Evolutionary conservation across 495 filamentous ascomycete genomes (phyloP).

Genomic region (Aspergillus saccharolyticus): DNA sequence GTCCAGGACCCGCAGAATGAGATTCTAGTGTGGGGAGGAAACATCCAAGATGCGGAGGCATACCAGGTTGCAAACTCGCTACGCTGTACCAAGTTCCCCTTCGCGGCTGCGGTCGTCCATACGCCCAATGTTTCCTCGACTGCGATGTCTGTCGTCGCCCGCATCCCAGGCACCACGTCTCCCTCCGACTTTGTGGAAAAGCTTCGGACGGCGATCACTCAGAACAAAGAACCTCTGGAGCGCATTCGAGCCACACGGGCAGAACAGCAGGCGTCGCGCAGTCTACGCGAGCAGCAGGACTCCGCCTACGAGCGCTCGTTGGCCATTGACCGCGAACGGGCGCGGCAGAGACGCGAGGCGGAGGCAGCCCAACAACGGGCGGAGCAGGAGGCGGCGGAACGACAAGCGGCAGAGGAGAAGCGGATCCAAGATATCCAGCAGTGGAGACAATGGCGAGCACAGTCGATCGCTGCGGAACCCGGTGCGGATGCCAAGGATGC

Average conservation of each 20-base stretch:
- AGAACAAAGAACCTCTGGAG: slow-evolving; percentile 64
- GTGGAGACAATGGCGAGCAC: slow-evolving; percentile 79
- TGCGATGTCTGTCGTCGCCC: slow-evolving; percentile 79
- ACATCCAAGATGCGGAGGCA: slow-evolving; percentile 84
- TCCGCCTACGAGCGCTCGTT: slow-evolving; percentile 88
- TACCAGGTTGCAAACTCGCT: slow-evolving; percentile 84
- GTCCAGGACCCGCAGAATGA: slow-evolving; percentile 67
- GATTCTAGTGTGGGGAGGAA: slow-evolving; percentile 86
- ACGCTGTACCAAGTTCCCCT: slow-evolving; percentile 84
- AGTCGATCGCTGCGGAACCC: slow-evolving; percentile 64
- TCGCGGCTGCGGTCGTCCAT: slow-evolving; percentile 75
- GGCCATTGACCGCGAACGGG: slow-evolving; percentile 79
- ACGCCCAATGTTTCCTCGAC: slow-evolving; percentile 75
- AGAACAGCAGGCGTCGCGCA: slow-evolving; percentile 72
- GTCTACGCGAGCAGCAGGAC: slow-evolving; percentile 77
- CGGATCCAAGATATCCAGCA: slow-evolving; percentile 53
- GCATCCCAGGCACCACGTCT: slow-evolving; percentile 64
- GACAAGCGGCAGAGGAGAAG: slow-evolving; percentile 57
- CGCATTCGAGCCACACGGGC: slow-evolving; percentile 62
- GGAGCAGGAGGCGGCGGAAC: slow-evolving; percentile 57
- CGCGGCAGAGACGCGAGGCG: slow-evolving; percentile 65
- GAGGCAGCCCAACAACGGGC: slow-evolving; percentile 61
- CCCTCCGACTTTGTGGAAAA: slow-evolving; percentile 64
- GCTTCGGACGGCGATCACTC: slow-evolving; percentile 61
- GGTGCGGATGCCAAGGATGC: slow-evolving; percentile 55